Evolutionary conservation across 2,329 filamentous ascomycete genomes (phyloP).

Genomic region (Capronia epimyces): DNA sequence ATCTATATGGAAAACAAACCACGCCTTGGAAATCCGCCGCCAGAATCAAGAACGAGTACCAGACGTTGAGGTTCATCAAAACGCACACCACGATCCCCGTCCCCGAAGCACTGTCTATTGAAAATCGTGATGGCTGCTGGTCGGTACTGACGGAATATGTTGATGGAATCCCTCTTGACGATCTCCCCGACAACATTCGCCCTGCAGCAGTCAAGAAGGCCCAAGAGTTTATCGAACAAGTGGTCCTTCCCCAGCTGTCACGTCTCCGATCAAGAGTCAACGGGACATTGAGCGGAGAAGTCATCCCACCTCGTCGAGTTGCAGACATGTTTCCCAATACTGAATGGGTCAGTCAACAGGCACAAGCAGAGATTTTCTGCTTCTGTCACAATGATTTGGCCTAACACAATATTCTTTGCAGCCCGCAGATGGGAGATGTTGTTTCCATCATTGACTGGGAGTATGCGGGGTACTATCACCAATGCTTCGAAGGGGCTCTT

Average conservation of each 20-base stretch:
- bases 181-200: neutral
- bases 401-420: conserved; percentile 30
- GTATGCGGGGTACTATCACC: conserved; percentile 37
- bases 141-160: conserved; percentile 1
- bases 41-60: neutral
- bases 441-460: conserved; percentile 40
- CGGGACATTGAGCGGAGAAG: neutral
- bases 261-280: neutral
- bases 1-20: neutral
- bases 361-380: neutral
- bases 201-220: neutral
- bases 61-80: neutral
- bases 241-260: conserved; percentile 1
- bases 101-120: neutral
- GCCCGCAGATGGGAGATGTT: conserved; percentile 34
- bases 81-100: neutral
- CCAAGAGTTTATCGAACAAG: neutral
- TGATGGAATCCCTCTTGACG: neutral
- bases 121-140: neutral
- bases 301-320: neutral
- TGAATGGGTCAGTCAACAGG: neutral
- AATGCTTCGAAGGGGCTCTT: conserved; percentile 27
- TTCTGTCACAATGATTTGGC: conserved; percentile 30
- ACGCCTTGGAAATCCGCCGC: neutral
- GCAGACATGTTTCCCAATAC: neutral